These are phyloP conservation scores for Anthoceros angustus DNA, from an alignment of 225 moss, liverwort and hornwort genomes.

Conservation along the genomic window DNA sequence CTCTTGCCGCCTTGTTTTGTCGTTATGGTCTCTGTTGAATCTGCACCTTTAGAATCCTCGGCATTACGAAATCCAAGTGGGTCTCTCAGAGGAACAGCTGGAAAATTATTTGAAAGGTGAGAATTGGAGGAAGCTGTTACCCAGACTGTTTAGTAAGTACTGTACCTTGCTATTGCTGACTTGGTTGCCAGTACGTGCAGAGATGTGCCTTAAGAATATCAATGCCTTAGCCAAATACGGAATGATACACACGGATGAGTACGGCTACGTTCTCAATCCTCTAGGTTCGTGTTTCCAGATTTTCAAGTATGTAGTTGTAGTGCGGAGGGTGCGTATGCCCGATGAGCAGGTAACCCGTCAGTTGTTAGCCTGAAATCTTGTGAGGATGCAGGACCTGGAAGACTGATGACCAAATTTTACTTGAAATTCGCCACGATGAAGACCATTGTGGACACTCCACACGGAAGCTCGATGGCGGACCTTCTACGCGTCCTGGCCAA, in stretches of 20 bases:
- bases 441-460: slow-evolving; percentile 47
- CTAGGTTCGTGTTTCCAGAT: slow-evolving; percentile 40
- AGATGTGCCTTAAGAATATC: slow-evolving; percentile 75
- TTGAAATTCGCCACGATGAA: slow-evolving; percentile 94
- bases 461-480: slow-evolving; percentile 45
- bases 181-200: slow-evolving; percentile 20
- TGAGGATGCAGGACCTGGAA: slow-evolving; percentile 59
- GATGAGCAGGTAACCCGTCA: neutral
- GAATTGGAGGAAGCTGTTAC: slow-evolving; percentile 8
- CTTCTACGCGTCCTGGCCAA: slow-evolving; percentile 52
- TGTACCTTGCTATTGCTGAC: slow-evolving; percentile 8
- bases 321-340: neutral
- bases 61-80: slow-evolving; percentile 54
- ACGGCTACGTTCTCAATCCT: slow-evolving; percentile 67
- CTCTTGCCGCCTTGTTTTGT: neutral
- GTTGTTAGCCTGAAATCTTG: neutral
- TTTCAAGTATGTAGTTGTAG: slow-evolving; percentile 6
- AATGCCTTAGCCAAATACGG: slow-evolving; percentile 81
- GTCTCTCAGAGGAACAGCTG: slow-evolving; percentile 52
- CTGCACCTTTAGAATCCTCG: slow-evolving; percentile 48
- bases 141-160: slow-evolving; percentile 4
- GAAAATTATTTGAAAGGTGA: slow-evolving; percentile 87
- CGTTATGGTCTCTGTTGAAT: neutral
- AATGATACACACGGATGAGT: slow-evolving; percentile 78
- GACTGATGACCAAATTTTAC: slow-evolving; percentile 92